These are phyloP conservation scores for Blumeriella jaapii DNA, from an alignment of 2,329 filamentous ascomycete species.

Conservation along the genomic window DNA sequence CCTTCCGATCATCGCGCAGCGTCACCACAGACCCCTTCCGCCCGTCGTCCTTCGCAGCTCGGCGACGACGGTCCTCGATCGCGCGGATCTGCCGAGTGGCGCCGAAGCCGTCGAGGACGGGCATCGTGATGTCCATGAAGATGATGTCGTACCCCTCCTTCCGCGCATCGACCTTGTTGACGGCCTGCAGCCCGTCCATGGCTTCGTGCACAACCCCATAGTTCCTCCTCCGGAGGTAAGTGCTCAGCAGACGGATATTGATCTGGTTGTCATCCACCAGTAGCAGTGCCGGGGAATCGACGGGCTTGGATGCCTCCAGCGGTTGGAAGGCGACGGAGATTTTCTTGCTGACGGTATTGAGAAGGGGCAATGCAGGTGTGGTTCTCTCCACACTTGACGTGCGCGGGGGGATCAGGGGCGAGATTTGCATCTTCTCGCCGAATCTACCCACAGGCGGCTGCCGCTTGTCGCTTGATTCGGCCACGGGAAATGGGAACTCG, in stretches of 20 bases:
- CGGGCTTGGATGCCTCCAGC: too few species aligned
- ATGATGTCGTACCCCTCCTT: constrained; percentile 33
- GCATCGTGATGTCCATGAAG: constrained; percentile 42
- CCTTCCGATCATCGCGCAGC: too few species aligned
- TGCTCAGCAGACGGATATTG: constrained; percentile 30
- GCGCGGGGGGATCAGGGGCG: neutral
- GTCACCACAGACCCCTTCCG: too few species aligned
- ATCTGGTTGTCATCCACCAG: constrained; percentile 34
- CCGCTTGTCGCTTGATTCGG: too few species aligned
- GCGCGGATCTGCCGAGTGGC: constrained; percentile 38
- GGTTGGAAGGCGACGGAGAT: neutral
- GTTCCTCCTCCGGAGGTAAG: constrained; percentile 28
- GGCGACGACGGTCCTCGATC: constrained; percentile 29
- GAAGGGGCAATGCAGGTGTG: neutral
- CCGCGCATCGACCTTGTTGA: constrained; percentile 31
- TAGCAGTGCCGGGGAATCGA: constrained; percentile 21
- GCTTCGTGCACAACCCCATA: constrained; percentile 33
- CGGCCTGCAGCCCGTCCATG: constrained; percentile 36
- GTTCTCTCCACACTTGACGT: neutral
- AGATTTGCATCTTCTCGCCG: neutral
- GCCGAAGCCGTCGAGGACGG: constrained; percentile 40
- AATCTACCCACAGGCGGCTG: too few species aligned
- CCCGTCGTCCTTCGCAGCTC: too few species aligned
- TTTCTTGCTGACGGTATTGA: too few species aligned
- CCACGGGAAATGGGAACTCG: constrained; percentile 23